Percentiles rank a stretch among this genome's conserved stretches.
phyloP scores from a whole-genome alignment of 805 yeast genomes.

The Jamesozyma lodderae region DNA sequence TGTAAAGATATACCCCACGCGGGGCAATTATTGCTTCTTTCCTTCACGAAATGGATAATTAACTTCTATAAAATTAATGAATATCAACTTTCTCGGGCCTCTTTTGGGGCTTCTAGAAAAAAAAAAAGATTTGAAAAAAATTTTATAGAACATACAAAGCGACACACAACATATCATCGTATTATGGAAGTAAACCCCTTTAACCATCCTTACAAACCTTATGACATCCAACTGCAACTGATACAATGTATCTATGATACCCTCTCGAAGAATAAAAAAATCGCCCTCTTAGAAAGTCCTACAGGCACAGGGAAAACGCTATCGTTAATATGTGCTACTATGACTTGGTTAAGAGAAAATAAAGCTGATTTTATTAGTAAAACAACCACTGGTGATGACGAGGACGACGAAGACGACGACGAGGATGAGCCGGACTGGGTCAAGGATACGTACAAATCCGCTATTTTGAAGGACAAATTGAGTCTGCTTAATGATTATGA shows the following conservation, averaged over 20 bases:
- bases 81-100: too few relatives aligned
- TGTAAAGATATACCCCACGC: too few relatives aligned
- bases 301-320: slow-evolving; percentile 93
- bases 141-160: too few relatives aligned
- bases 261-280: slow-evolving; percentile 40
- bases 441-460: slow-evolving; percentile 31
- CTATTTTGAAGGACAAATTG: slow-evolving; percentile 18
- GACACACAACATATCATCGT: background rate
- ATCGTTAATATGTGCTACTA: slow-evolving; percentile 72
- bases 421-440: slow-evolving; percentile 71
- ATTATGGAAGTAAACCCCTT: too few relatives aligned
- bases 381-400: slow-evolving; percentile 23
- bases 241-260: slow-evolving; percentile 70
- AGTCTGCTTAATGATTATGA: slow-evolving; percentile 30
- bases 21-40: too few relatives aligned
- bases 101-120: too few relatives aligned
- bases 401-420: slow-evolving; percentile 17
- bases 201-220: slow-evolving; percentile 77
- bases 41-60: too few relatives aligned
- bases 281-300: slow-evolving; percentile 85
- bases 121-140: too few relatives aligned
- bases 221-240: slow-evolving; percentile 63
- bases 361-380: slow-evolving; percentile 24
- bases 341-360: slow-evolving; percentile 69
- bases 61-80: too few relatives aligned